Conservation (phyloP, 768 basidiomycete species). For the Macrocybe gigantea region DNA sequence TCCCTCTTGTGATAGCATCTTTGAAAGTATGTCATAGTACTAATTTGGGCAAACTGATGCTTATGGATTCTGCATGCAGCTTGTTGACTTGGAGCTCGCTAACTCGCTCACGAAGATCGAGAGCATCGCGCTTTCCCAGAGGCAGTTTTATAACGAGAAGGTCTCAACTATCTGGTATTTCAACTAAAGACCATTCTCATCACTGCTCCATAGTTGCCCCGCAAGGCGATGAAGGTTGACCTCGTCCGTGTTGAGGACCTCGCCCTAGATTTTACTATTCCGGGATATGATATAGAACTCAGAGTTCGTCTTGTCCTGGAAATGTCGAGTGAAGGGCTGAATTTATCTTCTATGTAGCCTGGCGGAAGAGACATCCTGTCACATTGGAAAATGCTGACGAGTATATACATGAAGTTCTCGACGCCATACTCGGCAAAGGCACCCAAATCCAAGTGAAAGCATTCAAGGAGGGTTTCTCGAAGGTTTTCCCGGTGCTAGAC, state of each 20-base stretch:
- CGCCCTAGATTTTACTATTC: conserved; percentile 92
- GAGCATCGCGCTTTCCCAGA: conserved; percentile 48
- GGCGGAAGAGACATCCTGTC: conserved; percentile 79
- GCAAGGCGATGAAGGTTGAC: conserved; percentile 54
- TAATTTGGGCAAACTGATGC: neutral
- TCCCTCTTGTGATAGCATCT: conserved; percentile 78
- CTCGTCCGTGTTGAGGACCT: conserved; percentile 78
- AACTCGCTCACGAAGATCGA: conserved; percentile 81
- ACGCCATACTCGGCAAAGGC: conserved; percentile 83
- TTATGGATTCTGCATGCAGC: conserved; percentile 32
- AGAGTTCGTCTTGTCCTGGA: conserved; percentile 43
- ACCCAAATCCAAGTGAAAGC: conserved; percentile 76
- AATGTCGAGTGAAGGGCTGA: neutral
- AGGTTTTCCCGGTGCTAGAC: conserved; percentile 91
- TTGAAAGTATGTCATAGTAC: conserved; percentile 53
- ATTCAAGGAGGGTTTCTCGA: conserved; percentile 92
- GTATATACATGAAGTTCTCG: conserved; percentile 82
- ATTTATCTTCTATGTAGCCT: conserved; percentile 37
- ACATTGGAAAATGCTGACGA: conserved; percentile 84
- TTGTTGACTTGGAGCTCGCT: conserved; percentile 81
- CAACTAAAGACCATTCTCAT: neutral
- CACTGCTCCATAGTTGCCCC: conserved; percentile 32
- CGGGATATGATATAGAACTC: conserved; percentile 92
- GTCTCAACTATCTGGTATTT: conserved; percentile 23
- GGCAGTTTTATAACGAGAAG: conserved; percentile 44